Evolutionary conservation across 176 grass and related monocot genomes (phyloP).

Genomic region (Panicum miliaceum): DNA sequence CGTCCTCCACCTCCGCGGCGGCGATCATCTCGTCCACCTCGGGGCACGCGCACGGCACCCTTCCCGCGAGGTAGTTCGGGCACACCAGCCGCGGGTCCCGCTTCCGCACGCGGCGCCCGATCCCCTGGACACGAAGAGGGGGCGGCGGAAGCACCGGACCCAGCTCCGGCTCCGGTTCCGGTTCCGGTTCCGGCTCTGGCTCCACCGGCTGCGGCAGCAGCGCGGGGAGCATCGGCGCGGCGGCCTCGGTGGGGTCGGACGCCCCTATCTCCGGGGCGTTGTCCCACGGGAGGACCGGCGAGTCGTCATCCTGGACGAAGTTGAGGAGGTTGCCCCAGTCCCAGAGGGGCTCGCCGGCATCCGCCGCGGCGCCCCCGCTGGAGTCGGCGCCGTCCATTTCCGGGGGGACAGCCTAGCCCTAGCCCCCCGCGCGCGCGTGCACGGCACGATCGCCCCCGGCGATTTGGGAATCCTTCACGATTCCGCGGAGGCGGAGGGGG

Average conservation of each 20-base stretch:
- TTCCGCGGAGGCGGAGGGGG: neutral
- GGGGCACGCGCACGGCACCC: constrained; percentile 86
- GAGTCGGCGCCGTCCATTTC: constrained; percentile 54
- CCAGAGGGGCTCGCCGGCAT: constrained; percentile 49
- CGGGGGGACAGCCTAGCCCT: neutral
- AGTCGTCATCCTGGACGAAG: constrained; percentile 64
- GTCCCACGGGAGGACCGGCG: constrained; percentile 62
- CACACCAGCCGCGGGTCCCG: constrained; percentile 87
- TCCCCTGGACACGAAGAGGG: neutral
- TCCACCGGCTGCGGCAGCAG: constrained; percentile 12
- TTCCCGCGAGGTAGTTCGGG: constrained; percentile 90
- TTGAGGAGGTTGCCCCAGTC: constrained; percentile 87
- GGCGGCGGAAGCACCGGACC: neutral
- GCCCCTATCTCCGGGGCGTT: constrained; percentile 13
- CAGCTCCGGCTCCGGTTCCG: neutral
- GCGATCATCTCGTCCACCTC: constrained; percentile 81
- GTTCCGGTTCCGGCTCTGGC: neutral
- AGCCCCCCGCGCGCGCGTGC: neutral
- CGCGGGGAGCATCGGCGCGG: neutral
- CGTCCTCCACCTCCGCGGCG: constrained; percentile 52
- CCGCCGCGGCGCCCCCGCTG: constrained; percentile 23
- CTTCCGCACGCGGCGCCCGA: constrained; percentile 67
- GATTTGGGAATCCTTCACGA: constrained; percentile 22
- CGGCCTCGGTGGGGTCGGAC: constrained; percentile 3
- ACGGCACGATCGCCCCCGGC: constrained; percentile 30